phyloP scores from a whole-genome alignment of 2,329 filamentous ascomycete species.

The Botrytis sinoallii region DNA sequence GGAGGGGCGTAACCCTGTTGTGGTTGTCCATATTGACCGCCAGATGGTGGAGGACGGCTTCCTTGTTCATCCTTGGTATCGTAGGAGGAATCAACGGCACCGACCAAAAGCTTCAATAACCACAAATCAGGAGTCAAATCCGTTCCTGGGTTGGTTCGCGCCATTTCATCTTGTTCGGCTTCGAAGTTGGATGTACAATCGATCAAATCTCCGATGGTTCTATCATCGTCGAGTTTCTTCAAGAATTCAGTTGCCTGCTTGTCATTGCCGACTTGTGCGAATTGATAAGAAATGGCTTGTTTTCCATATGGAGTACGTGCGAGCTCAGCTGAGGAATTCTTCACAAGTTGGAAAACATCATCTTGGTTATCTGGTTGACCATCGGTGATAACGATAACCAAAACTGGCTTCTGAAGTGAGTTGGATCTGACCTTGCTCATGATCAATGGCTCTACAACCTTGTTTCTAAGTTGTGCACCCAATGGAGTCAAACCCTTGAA shows the following conservation, averaged over 20 bases:
- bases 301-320: constrained; percentile 10
- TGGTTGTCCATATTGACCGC: constrained; percentile 31
- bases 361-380: constrained; percentile 19
- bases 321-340: constrained; percentile 8
- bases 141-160: constrained; percentile 4
- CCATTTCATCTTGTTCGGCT: constrained; percentile 18
- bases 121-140: constrained; percentile 14
- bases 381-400: constrained; percentile 17
- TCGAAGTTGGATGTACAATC: constrained; percentile 19
- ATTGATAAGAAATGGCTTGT: constrained; percentile 18
- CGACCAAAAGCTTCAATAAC: constrained; percentile 57
- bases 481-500: constrained; percentile 67
- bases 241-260: constrained; percentile 11
- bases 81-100: constrained; percentile 63
- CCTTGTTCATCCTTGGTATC: constrained; percentile 58
- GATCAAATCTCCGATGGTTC: constrained; percentile 12
- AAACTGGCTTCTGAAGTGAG: constrained; percentile 14
- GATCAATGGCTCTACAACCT: constrained; percentile 61
- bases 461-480: constrained; percentile 59
- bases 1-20: constrained; percentile 12
- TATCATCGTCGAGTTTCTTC: constrained; percentile 15
- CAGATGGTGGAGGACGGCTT: constrained; percentile 17
- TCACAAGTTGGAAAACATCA: constrained; percentile 14
- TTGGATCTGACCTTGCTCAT: constrained; percentile 36
- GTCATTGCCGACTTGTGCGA: constrained; percentile 15